Percentiles rank a stretch among this genome's conserved stretches.
phyloP scores from a whole-genome alignment of 352 stramenopile species.

The Phytophthora pisi region DNA sequence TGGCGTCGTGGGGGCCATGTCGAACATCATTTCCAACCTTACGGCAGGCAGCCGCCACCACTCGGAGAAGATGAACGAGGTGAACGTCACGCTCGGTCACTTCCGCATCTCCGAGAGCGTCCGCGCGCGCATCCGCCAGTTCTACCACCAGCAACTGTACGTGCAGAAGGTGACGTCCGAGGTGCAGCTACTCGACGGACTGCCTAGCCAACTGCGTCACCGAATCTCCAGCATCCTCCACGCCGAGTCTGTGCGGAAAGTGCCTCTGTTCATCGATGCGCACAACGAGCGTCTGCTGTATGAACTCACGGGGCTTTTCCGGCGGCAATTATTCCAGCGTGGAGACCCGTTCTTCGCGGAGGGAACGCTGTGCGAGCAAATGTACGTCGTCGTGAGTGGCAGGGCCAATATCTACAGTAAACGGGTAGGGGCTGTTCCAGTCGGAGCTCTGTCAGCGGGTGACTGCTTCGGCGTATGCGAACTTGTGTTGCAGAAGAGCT shows the following conservation, averaged over 20 bases:
- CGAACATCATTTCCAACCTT: slow-evolving; percentile 77
- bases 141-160: slow-evolving; percentile 82
- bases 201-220: slow-evolving; percentile 66
- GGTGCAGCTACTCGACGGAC: slow-evolving; percentile 52
- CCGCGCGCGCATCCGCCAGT: slow-evolving; percentile 65
- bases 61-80: slow-evolving; percentile 70
- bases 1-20: slow-evolving; percentile 77
- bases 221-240: slow-evolving; percentile 78
- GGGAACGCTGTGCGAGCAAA: slow-evolving; percentile 68
- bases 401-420: slow-evolving; percentile 67
- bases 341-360: slow-evolving; percentile 66
- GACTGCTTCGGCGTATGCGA: slow-evolving; percentile 72
- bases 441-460: slow-evolving; percentile 58
- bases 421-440: slow-evolving; percentile 38
- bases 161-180: slow-evolving; percentile 77
- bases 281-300: slow-evolving; percentile 62
- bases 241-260: slow-evolving; percentile 63
- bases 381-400: slow-evolving; percentile 71
- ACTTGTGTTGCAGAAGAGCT: slow-evolving; percentile 65
- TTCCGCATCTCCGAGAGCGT: slow-evolving; percentile 65
- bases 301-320: slow-evolving; percentile 75
- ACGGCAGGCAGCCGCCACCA: slow-evolving; percentile 62
- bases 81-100: slow-evolving; percentile 70
- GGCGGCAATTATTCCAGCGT: slow-evolving; percentile 65
- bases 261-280: slow-evolving; percentile 63